A percentile compares a stretch with the other conserved stretches of the same genome.
Evolutionary conservation across 306 rosid species (phyloP).

Genomic region (Inga leiocalycina): DNA sequence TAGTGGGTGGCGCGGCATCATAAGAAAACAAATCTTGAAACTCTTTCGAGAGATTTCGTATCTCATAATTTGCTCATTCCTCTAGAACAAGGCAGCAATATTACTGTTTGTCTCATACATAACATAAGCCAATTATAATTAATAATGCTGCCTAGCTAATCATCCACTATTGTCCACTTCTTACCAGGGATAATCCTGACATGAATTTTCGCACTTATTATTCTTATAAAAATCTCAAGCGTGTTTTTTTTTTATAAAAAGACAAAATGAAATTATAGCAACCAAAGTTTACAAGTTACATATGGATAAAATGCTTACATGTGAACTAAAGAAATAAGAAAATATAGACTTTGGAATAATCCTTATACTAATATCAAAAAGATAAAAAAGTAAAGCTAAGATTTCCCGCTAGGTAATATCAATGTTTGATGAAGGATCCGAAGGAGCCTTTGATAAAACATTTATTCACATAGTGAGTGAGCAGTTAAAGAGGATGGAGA

Average conservation of each 20-base stretch:
- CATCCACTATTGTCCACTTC: conserved; percentile 4
- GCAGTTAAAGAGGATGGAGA: too few relatives aligned
- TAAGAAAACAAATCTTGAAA: neutral
- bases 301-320: too few relatives aligned
- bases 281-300: too few relatives aligned
- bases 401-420: too few relatives aligned
- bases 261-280: too few relatives aligned
- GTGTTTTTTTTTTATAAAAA: neutral
- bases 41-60: neutral
- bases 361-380: too few relatives aligned
- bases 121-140: neutral
- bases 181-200: neutral
- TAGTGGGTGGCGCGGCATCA: neutral
- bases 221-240: neutral
- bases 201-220: neutral
- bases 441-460: too few relatives aligned
- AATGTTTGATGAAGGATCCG: too few relatives aligned
- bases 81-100: neutral
- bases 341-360: too few relatives aligned
- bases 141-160: neutral
- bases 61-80: neutral
- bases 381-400: too few relatives aligned
- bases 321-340: too few relatives aligned
- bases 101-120: neutral
- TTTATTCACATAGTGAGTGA: too few relatives aligned